phyloP scores from a whole-genome alignment of 805 yeast genomes.

The Hanseniaspora opuntiae region DNA sequence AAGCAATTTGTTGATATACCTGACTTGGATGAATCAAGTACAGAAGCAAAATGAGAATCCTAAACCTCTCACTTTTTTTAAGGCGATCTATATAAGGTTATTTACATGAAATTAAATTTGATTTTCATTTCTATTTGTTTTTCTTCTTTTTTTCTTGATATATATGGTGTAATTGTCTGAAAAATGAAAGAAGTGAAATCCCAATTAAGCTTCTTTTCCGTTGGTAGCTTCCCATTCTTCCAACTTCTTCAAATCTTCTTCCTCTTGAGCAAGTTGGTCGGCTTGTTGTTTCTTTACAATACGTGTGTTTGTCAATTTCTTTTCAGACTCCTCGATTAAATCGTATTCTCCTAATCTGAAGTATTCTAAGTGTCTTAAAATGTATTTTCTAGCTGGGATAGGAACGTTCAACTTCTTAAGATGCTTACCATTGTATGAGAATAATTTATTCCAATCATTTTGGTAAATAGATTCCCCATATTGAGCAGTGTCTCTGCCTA shows the following conservation, averaged over 20 bases:
- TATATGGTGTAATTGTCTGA: conserved; percentile 10
- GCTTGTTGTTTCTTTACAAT: conserved; percentile 47
- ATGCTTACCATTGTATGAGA: conserved; percentile 37
- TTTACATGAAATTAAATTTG: conserved; percentile 7
- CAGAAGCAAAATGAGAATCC: not conserved
- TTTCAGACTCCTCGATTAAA: conserved; percentile 40
- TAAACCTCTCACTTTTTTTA: conserved; percentile 14
- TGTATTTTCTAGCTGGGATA: conserved; percentile 54
- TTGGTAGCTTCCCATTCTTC: conserved; percentile 18
- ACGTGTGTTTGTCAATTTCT: conserved; percentile 33
- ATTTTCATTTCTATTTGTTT: not conserved
- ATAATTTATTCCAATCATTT: conserved; percentile 54
- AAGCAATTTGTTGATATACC: not conserved
- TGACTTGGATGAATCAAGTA: not conserved
- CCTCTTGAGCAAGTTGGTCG: conserved; percentile 32
- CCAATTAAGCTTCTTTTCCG: not conserved
- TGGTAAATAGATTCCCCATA: conserved; percentile 54
- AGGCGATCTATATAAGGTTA: not conserved
- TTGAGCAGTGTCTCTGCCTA: conserved; percentile 65
- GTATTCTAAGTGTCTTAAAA: conserved; percentile 59
- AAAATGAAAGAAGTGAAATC: not conserved
- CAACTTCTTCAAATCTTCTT: conserved; percentile 21
- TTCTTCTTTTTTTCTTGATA: too few species aligned
- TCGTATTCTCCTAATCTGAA: conserved; percentile 38
- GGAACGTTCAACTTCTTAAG: conserved; percentile 72